Evolutionary conservation across 768 basidiomycete species (phyloP).

Genomic region (Mycena filopes): DNA sequence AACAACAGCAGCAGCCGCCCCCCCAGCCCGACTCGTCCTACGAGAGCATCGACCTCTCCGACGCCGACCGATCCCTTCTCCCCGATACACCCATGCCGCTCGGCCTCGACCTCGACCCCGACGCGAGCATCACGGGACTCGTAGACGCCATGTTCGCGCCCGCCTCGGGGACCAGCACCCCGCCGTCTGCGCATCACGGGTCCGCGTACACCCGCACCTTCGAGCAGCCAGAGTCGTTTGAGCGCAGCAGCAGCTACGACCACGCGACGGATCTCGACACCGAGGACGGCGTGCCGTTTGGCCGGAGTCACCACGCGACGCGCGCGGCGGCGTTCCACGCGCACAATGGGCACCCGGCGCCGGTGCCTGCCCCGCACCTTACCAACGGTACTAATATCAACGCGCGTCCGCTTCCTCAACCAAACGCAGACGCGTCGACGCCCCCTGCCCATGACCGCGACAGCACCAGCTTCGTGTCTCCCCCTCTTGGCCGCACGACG

Average conservation of each 20-base stretch:
- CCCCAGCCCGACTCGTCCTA: conserved; percentile 51
- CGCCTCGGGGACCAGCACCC: conserved; percentile 48
- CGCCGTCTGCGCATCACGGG: conserved; percentile 48
- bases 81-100: conserved; percentile 46
- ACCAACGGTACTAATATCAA: not conserved
- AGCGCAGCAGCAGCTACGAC: conserved; percentile 28
- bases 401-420: conserved; percentile 25
- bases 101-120: conserved; percentile 52
- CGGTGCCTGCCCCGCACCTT: conserved; percentile 46
- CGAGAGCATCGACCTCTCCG: conserved; percentile 57
- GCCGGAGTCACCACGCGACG: conserved; percentile 70
- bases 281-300: conserved; percentile 72
- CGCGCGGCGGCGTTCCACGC: conserved; percentile 57
- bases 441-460: conserved; percentile 21
- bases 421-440: conserved; percentile 36
- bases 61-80: conserved; percentile 46
- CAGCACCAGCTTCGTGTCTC: conserved; percentile 13
- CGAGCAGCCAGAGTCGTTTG: conserved; percentile 14
- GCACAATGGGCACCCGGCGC: conserved; percentile 42
- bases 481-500: conserved; percentile 51
- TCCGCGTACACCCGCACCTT: conserved; percentile 25
- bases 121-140: conserved; percentile 74
- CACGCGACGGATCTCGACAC: conserved; percentile 69
- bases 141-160: conserved; percentile 75
- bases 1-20: conserved; percentile 39